Evolutionary conservation across 2,329 filamentous ascomycete species (phyloP), one percentile per base, ranked within the genome.

Genomic region (Epichloe bromicola): DNA sequence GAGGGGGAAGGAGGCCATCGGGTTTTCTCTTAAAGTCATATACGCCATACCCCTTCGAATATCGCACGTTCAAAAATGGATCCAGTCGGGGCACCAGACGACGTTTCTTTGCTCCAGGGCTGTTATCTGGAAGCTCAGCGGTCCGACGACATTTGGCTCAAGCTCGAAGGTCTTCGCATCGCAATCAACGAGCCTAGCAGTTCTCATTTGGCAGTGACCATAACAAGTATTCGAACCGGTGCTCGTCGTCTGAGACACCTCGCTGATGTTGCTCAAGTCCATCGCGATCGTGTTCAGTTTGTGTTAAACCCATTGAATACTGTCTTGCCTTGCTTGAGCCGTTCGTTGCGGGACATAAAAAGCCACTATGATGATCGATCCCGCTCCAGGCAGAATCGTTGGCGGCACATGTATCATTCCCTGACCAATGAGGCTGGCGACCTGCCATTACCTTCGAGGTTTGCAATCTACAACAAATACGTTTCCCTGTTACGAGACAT

Each of bases 331-430:
- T 79, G 77, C 51, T 64, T 82, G 17, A 70, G 68, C 49, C 71
- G 67, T 51, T 75, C 74, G 1, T 61, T 83, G 15, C 62, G 68
- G 41, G 77, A 81, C 54, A 81, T 83, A 55, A 71, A 64, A 40
- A 54, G 53, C 8, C 72, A 72, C 61, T 74, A 78, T 57, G 71
- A 78, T 36, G 73, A 81, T 58, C 71, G 67, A 37, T 67, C 67
- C 4, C 56, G 73, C 41, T 66, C 68, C 17, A 72, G 70, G 50
- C 69, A 74, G 54, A 65, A 70, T 37, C 71, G 78, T 50, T 83
- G 80, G 79, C 70, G 72, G 41, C 71, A 70, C 56, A 81, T 82
- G 76, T 79, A 75, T 58, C 70, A 80, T 60, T 64, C 67, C 5
- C 71, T 82, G 70, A 71, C 69, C 7, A 68, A 73, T 23, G 75